Base-by-base conservation (phyloP, 805 yeast species). In the Pichia gijzeniarum region DNA sequence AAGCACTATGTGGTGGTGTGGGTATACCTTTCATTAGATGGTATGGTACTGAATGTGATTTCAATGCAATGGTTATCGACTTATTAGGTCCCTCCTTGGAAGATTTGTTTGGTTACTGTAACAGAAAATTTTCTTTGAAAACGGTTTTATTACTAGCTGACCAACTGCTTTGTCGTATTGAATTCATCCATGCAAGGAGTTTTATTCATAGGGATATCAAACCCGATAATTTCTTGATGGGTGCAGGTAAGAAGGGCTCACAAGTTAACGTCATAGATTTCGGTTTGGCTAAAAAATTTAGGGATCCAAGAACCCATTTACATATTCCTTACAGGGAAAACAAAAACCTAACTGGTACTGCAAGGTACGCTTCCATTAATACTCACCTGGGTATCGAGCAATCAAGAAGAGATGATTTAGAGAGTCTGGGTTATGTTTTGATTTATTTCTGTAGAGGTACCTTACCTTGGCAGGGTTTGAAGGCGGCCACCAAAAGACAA, bases 361-460 rank as follows among this genome's bases (percentile, higher is more conserved):
- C 98, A 16, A 80, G 99, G 61, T 93, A 91, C 65, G 97, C 97
- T 42, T 79, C 89, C 48, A 83, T 93, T 56, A 91, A 90, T 67
- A 91, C 99, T 31, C 99, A 91, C 68, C 72, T 93, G 64, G 99
- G 99, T 45, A 85, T 91, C 56, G 99, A 91, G 65, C 99, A 91
- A 69, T 81, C 89, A 57, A 81, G 99, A 71, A 80, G 99, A 64
- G 99, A 91, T 67, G 99, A 91, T 65, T 75, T 91, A 57, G 99
- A 93, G 69, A 82, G 93, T 50, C 76, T 91, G 60, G 98, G 96
- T 41, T 91, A 91, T 62, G 97, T 91, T 44, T 74, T 93, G 57
- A 86, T 91, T 56, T 91, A 91, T 68, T 93, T 91, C 63, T 85
- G 95, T 66, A 80, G 95, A 48, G 98, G 99, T 37, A 85, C 95